Base-by-base conservation (phyloP, 2,329 filamentous ascomycete genomes). In the Colletotrichum caudatum region DNA sequence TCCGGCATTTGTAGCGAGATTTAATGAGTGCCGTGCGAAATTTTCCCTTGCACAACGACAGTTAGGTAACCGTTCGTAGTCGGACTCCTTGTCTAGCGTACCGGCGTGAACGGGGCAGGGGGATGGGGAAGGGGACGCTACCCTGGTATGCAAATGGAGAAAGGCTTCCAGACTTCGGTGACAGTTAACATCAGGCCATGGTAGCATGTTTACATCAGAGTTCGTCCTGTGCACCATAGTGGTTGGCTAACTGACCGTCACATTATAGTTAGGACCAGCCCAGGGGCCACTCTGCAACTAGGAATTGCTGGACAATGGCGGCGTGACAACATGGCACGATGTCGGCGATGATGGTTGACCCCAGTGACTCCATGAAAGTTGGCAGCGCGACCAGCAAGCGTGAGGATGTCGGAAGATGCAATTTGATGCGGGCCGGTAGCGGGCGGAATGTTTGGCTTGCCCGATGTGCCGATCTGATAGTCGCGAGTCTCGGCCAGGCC, bases 1-100 rank as follows among this genome's bases (percentile, higher is more conserved):
- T 39, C 50, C 64, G 46, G 69, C 64, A 71, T 59, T 62, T 56
- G 57, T 20, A 26, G 57, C 48, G 51, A 67, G 50, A 62, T 63
- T 62, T 53, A 51, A 51, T 35, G 68, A 62, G 29, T 29, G 35
- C 8, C 26, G 41, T 44, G 16, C 23, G 26, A 39, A 51, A 57
- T 48, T 26, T 20, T 48, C 35, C 14, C 29, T 56, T 33, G 23
- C 51, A 23, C 35, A 64, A 39, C 54, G 60, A 41, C 35, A 35
- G 3, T 3, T 44, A 44, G 41, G 41, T 44, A 53, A 18, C 18
- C 18, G 37, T 12, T 33, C 53, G 29, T n/a, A 23, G 53, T 57
- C 60, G 37, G 59, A 20, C 26, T 39, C 33, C 46, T 11, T 33
- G n/a, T 51, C 33, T 53, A 64, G 50, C 39, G 67, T 50, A 58